A percentile compares a stretch with the other conserved stretches of the same genome.
These are phyloP conservation scores for Malus domestica DNA, from an alignment of 306 rosid genomes.

Conservation along the genomic window DNA sequence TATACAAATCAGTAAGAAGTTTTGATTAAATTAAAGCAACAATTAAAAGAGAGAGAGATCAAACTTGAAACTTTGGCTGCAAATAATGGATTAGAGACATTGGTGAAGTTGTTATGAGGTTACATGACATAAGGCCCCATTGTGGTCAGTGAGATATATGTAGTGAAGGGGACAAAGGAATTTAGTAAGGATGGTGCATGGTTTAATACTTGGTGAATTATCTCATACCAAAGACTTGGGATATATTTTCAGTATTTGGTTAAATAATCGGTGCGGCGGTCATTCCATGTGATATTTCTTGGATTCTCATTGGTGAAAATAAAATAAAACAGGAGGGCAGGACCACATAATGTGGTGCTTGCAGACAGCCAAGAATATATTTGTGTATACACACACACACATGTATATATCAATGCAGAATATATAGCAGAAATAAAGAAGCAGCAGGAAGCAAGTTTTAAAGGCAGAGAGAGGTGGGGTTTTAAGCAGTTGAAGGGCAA, in stretches of 20 bases:
- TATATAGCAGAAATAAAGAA: neutral
- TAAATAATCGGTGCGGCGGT: neutral
- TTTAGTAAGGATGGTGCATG: neutral
- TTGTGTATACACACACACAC: neutral
- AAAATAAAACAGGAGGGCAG: neutral
- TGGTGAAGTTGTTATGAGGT: neutral
- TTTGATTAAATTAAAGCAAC: too few relatives aligned
- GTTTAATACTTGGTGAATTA: neutral
- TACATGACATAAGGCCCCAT: neutral
- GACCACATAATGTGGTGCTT: neutral
- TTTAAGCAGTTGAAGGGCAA: slow-evolving; percentile 16
- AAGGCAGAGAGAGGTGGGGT: neutral
- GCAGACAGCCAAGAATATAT: neutral
- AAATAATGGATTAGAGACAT: neutral
- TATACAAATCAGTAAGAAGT: too few relatives aligned
- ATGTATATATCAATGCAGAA: neutral
- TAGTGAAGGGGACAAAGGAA: neutral
- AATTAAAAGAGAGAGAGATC: too few relatives aligned
- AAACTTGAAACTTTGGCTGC: too few relatives aligned
- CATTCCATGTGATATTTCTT: slow-evolving; percentile 6
- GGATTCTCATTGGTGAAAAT: neutral
- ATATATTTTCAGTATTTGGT: neutral
- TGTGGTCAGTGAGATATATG: neutral
- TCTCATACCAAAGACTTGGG: neutral
- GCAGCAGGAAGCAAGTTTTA: neutral